Percentiles rank a stretch among this genome's conserved stretches.
Conservation (phyloP, 352 stramenopile genomes). For the Phytophthora sp. region DNA sequence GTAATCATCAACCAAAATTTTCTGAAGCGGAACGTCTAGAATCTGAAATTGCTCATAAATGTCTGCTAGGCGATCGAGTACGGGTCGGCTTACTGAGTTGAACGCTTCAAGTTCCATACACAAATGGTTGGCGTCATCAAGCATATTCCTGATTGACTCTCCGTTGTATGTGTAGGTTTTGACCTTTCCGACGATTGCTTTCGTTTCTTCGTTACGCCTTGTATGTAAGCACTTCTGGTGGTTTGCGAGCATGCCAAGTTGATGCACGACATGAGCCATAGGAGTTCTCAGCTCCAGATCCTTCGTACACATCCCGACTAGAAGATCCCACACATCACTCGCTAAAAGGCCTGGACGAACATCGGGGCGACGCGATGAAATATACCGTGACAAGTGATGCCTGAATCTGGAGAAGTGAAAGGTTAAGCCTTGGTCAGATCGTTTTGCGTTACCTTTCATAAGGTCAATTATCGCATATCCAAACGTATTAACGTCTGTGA, state of each 20-base stretch:
- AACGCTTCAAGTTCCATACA: neutral
- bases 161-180: neutral
- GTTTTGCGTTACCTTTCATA: no score
- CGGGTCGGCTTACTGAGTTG: neutral
- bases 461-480: neutral
- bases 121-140: neutral
- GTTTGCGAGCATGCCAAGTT: neutral
- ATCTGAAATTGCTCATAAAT: constrained; percentile 1
- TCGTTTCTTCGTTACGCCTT: neutral
- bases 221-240: no score
- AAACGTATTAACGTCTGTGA: neutral
- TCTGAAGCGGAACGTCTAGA: neutral
- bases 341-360: neutral
- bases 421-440: neutral
- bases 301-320: neutral
- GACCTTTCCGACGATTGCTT: neutral
- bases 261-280: neutral
- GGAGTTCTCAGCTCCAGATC: neutral
- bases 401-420: neutral
- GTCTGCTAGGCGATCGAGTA: neutral
- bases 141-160: neutral
- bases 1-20: neutral
- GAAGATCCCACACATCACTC: neutral
- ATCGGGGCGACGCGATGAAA: neutral
- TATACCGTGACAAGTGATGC: neutral